phyloP scores from a whole-genome alignment of 495 filamentous ascomycete species.

The Aspergillus mulundensis region DNA sequence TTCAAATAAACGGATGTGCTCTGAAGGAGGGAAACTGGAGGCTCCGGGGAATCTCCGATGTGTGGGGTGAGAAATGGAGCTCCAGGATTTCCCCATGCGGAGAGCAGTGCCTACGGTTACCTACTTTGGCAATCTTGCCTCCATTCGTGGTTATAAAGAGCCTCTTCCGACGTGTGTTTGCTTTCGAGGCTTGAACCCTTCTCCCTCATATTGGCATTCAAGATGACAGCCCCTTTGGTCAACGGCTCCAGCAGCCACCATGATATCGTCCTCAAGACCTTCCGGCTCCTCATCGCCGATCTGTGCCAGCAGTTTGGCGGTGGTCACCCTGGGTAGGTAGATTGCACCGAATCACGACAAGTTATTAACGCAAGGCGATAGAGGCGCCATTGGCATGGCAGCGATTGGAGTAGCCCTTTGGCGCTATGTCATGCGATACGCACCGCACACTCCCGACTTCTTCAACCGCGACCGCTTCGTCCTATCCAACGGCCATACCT shows the following conservation, averaged over 20 bases:
- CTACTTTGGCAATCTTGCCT: conserved; percentile 12
- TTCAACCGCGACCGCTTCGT: conserved; percentile 54
- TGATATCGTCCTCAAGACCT: conserved; percentile 47
- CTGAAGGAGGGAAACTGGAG: conserved; percentile 1
- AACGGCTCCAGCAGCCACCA: conserved; percentile 29
- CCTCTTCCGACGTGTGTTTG: neutral
- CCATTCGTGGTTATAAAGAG: conserved; percentile 6
- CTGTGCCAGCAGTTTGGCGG: conserved; percentile 57
- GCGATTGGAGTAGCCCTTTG: conserved; percentile 51
- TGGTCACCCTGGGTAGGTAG: conserved; percentile 52
- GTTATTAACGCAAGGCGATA: conserved; percentile 1
- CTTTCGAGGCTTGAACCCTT: neutral
- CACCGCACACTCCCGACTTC: conserved; percentile 41
- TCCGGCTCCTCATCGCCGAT: conserved; percentile 54
- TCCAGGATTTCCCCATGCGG: conserved; percentile 9
- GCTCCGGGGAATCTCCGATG: conserved; percentile 2
- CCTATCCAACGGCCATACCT: conserved; percentile 57
- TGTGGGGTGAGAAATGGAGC: neutral
- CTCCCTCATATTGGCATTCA: conserved; percentile 10
- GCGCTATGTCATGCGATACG: conserved; percentile 50
- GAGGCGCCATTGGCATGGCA: conserved; percentile 54
- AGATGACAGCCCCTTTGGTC: conserved; percentile 19
- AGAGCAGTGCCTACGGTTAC: conserved; percentile 16
- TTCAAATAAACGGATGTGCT: neutral
- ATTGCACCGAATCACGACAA: neutral